Conservation (phyloP, 306 rosid genomes). For the Oemleria cerasiformis region DNA sequence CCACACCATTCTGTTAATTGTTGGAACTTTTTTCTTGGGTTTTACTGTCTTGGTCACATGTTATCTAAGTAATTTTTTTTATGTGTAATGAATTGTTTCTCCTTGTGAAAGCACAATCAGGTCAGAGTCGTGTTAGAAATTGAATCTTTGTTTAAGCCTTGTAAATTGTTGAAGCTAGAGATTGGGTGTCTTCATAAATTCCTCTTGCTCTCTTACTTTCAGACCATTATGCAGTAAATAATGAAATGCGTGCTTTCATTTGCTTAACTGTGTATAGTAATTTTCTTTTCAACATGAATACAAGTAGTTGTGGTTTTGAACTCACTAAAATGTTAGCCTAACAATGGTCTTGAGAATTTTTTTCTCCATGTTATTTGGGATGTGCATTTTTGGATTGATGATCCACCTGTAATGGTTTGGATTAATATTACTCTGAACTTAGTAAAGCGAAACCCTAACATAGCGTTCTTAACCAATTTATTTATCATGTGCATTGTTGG, state of each 20-base stretch:
- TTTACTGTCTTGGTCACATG: not conserved
- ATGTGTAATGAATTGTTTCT: no score
- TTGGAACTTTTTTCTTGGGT: not conserved
- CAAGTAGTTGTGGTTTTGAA: not conserved
- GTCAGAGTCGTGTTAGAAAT: not conserved
- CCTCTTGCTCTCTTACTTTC: not conserved
- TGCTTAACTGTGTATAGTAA: not conserved
- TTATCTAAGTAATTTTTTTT: not conserved
- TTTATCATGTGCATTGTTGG: not conserved
- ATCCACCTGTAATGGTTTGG: not conserved
- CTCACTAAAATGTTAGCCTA: not conserved
- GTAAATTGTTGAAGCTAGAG: not conserved
- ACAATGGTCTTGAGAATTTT: not conserved
- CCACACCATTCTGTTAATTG: not conserved
- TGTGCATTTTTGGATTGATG: conserved; percentile 4
- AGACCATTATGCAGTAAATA: not conserved
- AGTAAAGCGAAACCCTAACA: not conserved
- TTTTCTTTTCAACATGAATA: conserved; percentile 8
- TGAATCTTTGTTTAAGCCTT: not conserved
- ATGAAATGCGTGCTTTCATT: not conserved
- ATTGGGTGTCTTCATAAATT: not conserved
- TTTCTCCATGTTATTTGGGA: not conserved
- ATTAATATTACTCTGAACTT: not conserved
- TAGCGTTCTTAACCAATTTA: not conserved
- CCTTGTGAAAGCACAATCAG: not conserved